These are phyloP conservation scores for Aspergillus sp. DNA, from an alignment of 2,329 filamentous ascomycete genomes.

Conservation along the genomic window DNA sequence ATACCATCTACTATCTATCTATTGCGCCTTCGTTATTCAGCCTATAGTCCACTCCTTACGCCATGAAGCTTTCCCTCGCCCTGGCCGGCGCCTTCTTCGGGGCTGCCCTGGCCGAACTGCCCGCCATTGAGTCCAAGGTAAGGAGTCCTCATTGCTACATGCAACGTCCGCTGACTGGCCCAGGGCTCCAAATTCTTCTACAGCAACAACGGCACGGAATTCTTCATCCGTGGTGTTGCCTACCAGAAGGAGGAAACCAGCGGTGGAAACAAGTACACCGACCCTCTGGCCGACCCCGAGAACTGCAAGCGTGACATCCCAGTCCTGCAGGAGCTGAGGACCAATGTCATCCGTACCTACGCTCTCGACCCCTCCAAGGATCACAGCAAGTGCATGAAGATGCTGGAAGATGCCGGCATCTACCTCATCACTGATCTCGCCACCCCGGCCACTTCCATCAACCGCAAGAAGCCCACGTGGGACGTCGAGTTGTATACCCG, in stretches of 20 bases:
- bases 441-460: conserved; percentile 73
- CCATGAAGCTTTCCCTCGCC: conserved; percentile 46
- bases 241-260: conserved; percentile 57
- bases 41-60: conserved; percentile 17
- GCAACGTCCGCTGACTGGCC: conserved; percentile 1
- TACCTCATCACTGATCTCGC: conserved; percentile 90
- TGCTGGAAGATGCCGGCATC: conserved; percentile 76
- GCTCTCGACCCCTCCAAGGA: conserved; percentile 71
- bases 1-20: conserved; percentile 3
- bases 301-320: conserved; percentile 79
- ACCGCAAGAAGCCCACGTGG: conserved; percentile 71
- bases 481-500: conserved; percentile 65
- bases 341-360: conserved; percentile 93
- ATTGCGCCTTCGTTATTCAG: conserved; percentile 1
- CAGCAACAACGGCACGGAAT: conserved; percentile 67
- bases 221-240: conserved; percentile 85
- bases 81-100: conserved; percentile 45
- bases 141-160: background rate
- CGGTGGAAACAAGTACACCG: conserved; percentile 53
- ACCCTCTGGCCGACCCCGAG: conserved; percentile 66
- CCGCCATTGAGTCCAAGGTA: conserved; percentile 56
- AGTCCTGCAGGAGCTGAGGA: conserved; percentile 64
- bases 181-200: conserved; percentile 83
- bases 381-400: conserved; percentile 75
- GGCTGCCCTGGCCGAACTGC: conserved; percentile 44